Evolutionary conservation across 2,329 filamentous ascomycete species (phyloP).

Genomic region (Ophiognomonia clavigignenti-juglandacearum): DNA sequence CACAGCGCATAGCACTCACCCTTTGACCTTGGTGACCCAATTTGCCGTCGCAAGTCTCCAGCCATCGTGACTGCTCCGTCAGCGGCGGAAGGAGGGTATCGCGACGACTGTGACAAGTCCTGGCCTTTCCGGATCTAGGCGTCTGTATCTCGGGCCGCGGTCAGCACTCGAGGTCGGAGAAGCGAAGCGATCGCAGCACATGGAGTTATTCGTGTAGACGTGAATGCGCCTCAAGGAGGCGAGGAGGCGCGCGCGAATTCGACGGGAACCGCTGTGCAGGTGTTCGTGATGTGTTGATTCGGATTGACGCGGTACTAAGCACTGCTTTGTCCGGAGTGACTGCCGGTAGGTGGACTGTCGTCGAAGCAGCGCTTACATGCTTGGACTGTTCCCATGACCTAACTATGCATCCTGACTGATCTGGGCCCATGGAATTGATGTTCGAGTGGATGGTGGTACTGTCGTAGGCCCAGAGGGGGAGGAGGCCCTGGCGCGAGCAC

Average conservation of each 20-base stretch:
- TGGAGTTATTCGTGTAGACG: background rate
- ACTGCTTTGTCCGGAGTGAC: too few species aligned
- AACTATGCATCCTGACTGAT: slow-evolving; percentile 35
- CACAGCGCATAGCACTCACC: slow-evolving; percentile 33
- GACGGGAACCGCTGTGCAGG: too few species aligned
- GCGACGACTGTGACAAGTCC: slow-evolving; percentile 19
- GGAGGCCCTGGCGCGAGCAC: too few species aligned
- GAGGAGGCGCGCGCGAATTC: background rate
- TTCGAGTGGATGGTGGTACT: too few species aligned
- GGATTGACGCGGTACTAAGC: too few species aligned
- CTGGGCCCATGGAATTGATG: slow-evolving; percentile 36
- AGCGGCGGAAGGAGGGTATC: slow-evolving; percentile 22
- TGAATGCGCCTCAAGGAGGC: too few species aligned
- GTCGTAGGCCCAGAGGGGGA: background rate
- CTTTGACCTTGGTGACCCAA: slow-evolving; percentile 54
- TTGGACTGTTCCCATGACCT: slow-evolving; percentile 45
- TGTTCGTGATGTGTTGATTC: too few species aligned
- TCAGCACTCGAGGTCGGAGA: slow-evolving; percentile 12
- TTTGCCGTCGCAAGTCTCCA: slow-evolving; percentile 44
- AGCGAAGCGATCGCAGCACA: too few species aligned
- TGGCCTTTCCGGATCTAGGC: slow-evolving; percentile 35
- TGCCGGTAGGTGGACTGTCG: too few species aligned
- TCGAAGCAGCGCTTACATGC: slow-evolving; percentile 31
- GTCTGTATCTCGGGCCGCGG: slow-evolving; percentile 27
- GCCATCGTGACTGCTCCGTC: slow-evolving; percentile 8